A percentile compares a stretch with the other conserved stretches of the same genome.
phyloP scores from a whole-genome alignment of 768 basidiomycete genomes.

The Daedaleopsis nitida region DNA sequence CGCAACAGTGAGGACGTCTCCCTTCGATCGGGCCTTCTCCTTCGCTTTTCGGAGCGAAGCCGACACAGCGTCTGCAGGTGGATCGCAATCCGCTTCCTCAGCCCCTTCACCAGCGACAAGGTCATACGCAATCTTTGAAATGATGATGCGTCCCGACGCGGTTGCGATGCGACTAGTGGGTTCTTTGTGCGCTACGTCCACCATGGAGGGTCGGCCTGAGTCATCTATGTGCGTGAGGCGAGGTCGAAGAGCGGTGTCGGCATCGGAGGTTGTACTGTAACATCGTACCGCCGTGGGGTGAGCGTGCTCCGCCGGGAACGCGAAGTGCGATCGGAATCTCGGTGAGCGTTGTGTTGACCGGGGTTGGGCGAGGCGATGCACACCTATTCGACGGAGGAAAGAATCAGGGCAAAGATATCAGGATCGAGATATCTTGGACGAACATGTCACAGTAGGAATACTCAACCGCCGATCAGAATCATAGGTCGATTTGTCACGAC shows the following conservation, averaged over 20 bases:
- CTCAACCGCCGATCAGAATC: conserved; percentile 95
- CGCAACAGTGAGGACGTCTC: conserved; percentile 71
- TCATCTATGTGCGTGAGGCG: conserved; percentile 72
- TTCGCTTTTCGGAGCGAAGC: conserved; percentile 36
- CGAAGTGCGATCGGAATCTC: conserved; percentile 1
- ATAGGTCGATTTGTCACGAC: conserved; percentile 80
- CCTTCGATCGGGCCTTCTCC: conserved; percentile 61
- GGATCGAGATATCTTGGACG: conserved; percentile 14
- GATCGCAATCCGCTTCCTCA: conserved; percentile 14
- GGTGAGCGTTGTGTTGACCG: conserved; percentile 17
- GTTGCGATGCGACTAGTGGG: conserved; percentile 69
- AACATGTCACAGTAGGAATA: conserved; percentile 34
- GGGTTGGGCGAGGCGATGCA: conserved; percentile 10
- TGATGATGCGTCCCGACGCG: conserved; percentile 71
- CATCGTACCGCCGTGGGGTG: conserved; percentile 11
- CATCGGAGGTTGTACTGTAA: conserved; percentile 17
- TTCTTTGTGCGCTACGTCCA: conserved; percentile 71
- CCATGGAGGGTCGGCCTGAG: conserved; percentile 77
- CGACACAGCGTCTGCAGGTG: conserved; percentile 2
- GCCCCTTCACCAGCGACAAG: conserved; percentile 47
- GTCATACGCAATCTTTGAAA: conserved; percentile 65
- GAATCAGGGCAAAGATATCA: conserved; percentile 14
- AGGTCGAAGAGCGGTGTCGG: conserved; percentile 15
- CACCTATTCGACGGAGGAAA: conserved; percentile 7
- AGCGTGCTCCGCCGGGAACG: not conserved